Percentiles rank a stretch among this genome's conserved stretches.
Evolutionary conservation across 2,329 filamentous ascomycete species (phyloP).

Genomic region (Cadophora malorum): DNA sequence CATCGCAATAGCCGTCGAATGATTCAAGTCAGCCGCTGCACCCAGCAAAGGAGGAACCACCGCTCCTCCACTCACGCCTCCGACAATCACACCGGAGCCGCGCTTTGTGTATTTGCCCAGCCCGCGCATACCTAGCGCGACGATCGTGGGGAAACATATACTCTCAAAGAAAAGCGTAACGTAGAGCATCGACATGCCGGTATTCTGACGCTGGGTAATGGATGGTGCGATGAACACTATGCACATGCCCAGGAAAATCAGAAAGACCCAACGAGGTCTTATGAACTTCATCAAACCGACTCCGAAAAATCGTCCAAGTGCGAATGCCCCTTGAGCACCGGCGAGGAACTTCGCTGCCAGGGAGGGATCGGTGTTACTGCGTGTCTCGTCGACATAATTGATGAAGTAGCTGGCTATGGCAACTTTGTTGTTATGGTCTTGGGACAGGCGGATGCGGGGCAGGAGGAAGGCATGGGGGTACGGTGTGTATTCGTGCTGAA

Average conservation of each 20-base stretch:
- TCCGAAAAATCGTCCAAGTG: constrained; percentile 58
- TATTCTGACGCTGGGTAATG: constrained; percentile 55
- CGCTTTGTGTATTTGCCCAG: constrained; percentile 57
- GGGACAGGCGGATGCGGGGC: too few relatives aligned
- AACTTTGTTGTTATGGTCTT: constrained; percentile 42
- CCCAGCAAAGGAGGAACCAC: constrained; percentile 55
- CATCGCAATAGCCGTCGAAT: constrained; percentile 45
- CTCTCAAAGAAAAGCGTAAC: constrained; percentile 59
- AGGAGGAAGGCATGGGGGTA: too few relatives aligned
- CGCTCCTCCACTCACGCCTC: constrained; percentile 55
- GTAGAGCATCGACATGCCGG: constrained; percentile 57
- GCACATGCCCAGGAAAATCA: constrained; percentile 52
- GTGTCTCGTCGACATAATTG: constrained; percentile 54
- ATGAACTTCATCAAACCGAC: constrained; percentile 57
- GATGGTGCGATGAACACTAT: constrained; percentile 58
- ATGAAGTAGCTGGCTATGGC: constrained; percentile 62
- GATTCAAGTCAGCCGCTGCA: constrained; percentile 46
- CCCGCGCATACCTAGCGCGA: constrained; percentile 58
- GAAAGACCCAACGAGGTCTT: constrained; percentile 57
- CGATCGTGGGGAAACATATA: constrained; percentile 60
- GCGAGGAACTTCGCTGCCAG: constrained; percentile 57
- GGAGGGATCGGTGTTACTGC: constrained; percentile 45
- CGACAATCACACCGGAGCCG: constrained; percentile 57
- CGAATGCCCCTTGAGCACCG: constrained; percentile 61
- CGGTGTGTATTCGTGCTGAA: too few relatives aligned